A percentile compares a stretch with the other conserved stretches of the same genome.
Evolutionary conservation across 192 early-diverging fungal genomes (phyloP).

Genomic region (Podila verticillata): DNA sequence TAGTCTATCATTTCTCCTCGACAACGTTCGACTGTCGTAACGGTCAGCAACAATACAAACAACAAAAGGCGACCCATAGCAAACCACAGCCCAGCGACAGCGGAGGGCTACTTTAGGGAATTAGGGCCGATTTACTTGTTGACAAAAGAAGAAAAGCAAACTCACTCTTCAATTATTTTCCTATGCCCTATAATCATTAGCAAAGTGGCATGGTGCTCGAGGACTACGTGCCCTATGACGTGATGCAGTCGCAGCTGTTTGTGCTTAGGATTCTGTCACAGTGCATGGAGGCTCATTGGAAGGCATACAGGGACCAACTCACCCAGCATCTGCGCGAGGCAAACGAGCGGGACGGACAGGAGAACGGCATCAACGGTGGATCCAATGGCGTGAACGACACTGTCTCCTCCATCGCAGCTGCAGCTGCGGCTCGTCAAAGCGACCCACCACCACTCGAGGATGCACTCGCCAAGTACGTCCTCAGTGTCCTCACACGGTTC

Average conservation of each 20-base stretch:
- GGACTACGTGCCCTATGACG: constrained; percentile 65
- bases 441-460: constrained; percentile 87
- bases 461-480: constrained; percentile 69
- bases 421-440: constrained; percentile 47
- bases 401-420: constrained; percentile 31
- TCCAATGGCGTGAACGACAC: constrained; percentile 11
- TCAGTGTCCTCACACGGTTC: constrained; percentile 69
- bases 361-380: constrained; percentile 14
- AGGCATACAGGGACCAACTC: constrained; percentile 66
- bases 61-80: neutral
- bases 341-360: constrained; percentile 36
- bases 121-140: neutral
- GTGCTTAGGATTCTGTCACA: constrained; percentile 82
- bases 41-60: neutral
- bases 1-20: no score
- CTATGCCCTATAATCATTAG: neutral
- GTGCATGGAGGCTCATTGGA: constrained; percentile 90
- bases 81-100: neutral
- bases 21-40: neutral
- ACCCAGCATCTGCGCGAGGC: constrained; percentile 38
- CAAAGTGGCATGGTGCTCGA: constrained; percentile 61
- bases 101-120: neutral
- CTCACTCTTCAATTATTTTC: constrained; percentile 5
- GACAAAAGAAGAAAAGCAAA: neutral
- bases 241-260: constrained; percentile 89